Evolutionary conservation across 352 stramenopile genomes (phyloP), one percentile per base, ranked within the genome.

Genomic region (Pythium apleroticum): DNA sequence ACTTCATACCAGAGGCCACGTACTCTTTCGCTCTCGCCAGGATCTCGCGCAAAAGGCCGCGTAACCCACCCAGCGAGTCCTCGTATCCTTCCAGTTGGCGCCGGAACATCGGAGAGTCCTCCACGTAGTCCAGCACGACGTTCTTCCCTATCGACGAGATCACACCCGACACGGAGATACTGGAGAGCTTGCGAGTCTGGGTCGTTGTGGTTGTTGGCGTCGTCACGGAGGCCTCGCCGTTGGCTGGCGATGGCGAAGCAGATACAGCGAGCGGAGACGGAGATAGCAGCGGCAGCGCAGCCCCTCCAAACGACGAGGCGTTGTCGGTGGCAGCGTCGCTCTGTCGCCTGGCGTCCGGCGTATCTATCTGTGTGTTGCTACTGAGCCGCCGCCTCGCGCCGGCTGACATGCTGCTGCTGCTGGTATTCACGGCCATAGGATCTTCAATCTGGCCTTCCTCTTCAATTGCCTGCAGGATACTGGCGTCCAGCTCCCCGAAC

Each of bases 51-150:
- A 96, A 53, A 17, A 96, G 61, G 0, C 71, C 69, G 10, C 84
- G 77, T 0, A 96, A 66, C 0, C 84, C 86, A 1, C 75, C 73
- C 4, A 93, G 73, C 25, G 84, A 89, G 33, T 93, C 86, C 28
- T 96, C 88, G 45, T 93, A 89, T 20, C 80, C 75, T 57, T 96
- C 88, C 19, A 96, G 48, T 52, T 93, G 84, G 5, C 85, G 76
- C 0, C 88, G 73, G 61, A 94, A 96, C 84, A 93, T 93, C 48
- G 88, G 88, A 57, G 88, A 96, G 70, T 96, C 88, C 52, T 90
- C 82, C 8, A 91, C 83, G 66, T 88, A 96, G 70, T 96, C 84
- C 33, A 96, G 74, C 59, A 90, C 86, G 39, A 96, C 78, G 59
- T 94, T 91, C 57, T 90, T 88, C 24, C 87, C 78, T 22, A 77